phyloP scores from a whole-genome alignment of 2,329 filamentous ascomycete species.

The Westerdykella sp. region DNA sequence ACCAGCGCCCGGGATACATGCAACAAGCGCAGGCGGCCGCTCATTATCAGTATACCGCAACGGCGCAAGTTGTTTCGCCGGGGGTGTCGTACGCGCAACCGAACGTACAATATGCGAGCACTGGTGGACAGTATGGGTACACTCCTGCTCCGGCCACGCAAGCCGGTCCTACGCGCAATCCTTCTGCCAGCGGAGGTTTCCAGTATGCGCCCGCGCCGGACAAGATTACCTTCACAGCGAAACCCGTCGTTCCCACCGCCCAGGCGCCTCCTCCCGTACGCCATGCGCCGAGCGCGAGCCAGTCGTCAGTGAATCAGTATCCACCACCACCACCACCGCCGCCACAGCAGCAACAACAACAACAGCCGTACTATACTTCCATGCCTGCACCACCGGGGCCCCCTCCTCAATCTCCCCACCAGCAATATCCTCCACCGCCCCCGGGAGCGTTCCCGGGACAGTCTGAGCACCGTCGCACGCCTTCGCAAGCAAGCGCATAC shows the following conservation, averaged over 20 bases:
- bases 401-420: slow-evolving; percentile 14
- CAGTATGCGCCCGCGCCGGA: slow-evolving; percentile 40
- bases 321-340: slow-evolving; percentile 10
- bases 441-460: slow-evolving; percentile 23
- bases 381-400: slow-evolving; percentile 14
- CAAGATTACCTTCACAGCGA: slow-evolving; percentile 41
- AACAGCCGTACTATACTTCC: slow-evolving; percentile 14
- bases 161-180: slow-evolving; percentile 16
- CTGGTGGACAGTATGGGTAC: slow-evolving; percentile 23
- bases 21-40: slow-evolving; percentile 17
- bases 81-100: slow-evolving; percentile 19
- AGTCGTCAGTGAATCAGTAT: background rate
- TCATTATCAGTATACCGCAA: slow-evolving; percentile 13
- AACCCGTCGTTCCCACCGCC: slow-evolving; percentile 24
- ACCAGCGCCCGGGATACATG: slow-evolving; percentile 39
- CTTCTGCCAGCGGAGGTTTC: slow-evolving; percentile 15
- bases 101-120: slow-evolving; percentile 29
- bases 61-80: slow-evolving; percentile 3
- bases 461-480: slow-evolving; percentile 20
- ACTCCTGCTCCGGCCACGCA: slow-evolving; percentile 20
- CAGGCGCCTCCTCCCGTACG: slow-evolving; percentile 19
- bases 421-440: slow-evolving; percentile 27
- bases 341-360: slow-evolving; percentile 6
- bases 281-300: slow-evolving; percentile 20
- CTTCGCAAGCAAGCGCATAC: slow-evolving; percentile 19